A percentile compares a stretch with the other conserved stretches of the same genome.
Conservation (phyloP, 2,329 filamentous ascomycete genomes). For the Graphiopsis chlorocephala region DNA sequence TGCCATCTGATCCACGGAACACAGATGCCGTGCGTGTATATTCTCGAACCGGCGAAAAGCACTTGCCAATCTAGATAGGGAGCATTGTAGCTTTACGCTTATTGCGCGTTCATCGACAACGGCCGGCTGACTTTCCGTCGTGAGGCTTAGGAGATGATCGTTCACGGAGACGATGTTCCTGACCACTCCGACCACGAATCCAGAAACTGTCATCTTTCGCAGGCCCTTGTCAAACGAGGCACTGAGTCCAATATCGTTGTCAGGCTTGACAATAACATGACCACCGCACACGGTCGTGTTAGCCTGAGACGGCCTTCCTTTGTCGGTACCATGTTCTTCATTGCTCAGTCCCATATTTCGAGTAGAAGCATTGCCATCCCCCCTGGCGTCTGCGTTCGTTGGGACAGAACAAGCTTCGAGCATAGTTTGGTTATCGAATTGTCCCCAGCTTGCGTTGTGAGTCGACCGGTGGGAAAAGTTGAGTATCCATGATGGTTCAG, state of each 20-base stretch:
- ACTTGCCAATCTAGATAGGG: not conserved
- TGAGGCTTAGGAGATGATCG: not conserved
- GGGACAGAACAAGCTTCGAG: not conserved
- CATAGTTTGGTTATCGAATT: not conserved
- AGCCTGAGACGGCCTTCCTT: not conserved
- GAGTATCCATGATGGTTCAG: not conserved
- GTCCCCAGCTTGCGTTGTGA: not conserved
- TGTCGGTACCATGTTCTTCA: not conserved
- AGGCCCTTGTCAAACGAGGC: not conserved
- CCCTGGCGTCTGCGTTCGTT: not conserved
- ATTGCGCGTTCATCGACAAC: not conserved
- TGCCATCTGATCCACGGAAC: not conserved
- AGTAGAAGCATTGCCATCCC: not conserved
- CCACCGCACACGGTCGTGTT: not conserved
- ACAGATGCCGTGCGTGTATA: not conserved
- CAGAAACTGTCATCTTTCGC: not conserved
- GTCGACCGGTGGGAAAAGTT: not conserved
- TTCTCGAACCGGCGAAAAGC: not conserved
- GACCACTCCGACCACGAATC: not conserved
- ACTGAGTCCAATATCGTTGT: not conserved
- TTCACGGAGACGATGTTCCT: not conserved
- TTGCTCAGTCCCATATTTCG: not conserved
- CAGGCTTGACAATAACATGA: not conserved
- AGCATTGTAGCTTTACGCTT: not conserved
- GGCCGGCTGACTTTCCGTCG: not conserved